Evolutionary conservation across 2,329 filamentous ascomycete genomes (phyloP).

Genomic region (Ustulina deusta): DNA sequence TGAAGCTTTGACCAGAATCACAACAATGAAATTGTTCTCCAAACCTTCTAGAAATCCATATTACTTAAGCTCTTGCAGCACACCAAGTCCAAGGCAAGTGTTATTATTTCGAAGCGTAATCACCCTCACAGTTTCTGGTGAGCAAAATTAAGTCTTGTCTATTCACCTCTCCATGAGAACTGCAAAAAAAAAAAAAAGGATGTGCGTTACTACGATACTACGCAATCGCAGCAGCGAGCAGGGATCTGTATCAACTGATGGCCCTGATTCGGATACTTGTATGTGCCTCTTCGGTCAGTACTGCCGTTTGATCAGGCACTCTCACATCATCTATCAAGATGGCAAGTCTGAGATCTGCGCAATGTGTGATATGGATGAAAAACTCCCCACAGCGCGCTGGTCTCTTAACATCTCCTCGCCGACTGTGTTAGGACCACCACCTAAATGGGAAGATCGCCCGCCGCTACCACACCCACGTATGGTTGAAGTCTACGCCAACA

Average conservation of each 20-base stretch:
- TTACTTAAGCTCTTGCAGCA: background rate
- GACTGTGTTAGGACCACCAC: background rate
- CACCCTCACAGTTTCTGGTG: background rate
- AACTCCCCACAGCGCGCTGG: background rate
- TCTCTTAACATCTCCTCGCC: background rate
- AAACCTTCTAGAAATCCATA: background rate
- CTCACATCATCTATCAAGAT: conserved; percentile 1
- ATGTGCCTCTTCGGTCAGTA: conserved; percentile 12
- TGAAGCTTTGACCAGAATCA: background rate
- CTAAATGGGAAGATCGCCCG: background rate
- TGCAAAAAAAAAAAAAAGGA: background rate
- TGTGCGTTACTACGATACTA: conserved; percentile 19
- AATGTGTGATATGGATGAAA: background rate
- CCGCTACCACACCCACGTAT: too few species aligned
- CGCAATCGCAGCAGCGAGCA: background rate
- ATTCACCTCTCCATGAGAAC: background rate
- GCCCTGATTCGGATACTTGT: background rate
- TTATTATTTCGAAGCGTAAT: background rate
- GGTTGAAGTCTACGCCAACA: background rate
- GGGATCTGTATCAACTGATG: background rate
- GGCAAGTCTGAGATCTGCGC: background rate
- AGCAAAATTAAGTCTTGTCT: background rate
- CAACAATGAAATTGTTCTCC: background rate
- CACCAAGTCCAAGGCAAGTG: background rate
- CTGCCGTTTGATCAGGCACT: conserved; percentile 1